phyloP scores from a whole-genome alignment of 805 yeast species.

The Wickerhamomyces chambardii region DNA sequence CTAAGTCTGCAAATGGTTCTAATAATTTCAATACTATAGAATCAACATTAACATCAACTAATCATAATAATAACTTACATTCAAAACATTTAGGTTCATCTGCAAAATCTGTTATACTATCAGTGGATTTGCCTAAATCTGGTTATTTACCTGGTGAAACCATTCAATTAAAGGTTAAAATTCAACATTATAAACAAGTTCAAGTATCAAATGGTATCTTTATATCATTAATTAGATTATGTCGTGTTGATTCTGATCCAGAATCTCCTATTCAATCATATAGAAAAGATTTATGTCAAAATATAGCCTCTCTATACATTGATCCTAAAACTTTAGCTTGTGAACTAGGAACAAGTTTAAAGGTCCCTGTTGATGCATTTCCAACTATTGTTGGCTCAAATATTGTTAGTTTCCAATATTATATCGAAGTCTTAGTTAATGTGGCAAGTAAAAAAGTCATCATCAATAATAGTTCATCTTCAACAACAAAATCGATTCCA shows the following conservation, averaged over 20 bases:
- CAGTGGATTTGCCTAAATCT: conserved; percentile 41
- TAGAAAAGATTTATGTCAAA: conserved; percentile 77
- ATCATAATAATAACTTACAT: not conserved
- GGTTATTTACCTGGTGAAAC: conserved; percentile 78
- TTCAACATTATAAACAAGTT: conserved; percentile 64
- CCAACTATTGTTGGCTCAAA: conserved; percentile 73
- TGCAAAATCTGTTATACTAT: conserved; percentile 24
- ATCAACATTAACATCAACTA: not conserved
- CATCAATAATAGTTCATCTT: conserved; percentile 10
- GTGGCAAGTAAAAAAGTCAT: conserved; percentile 54
- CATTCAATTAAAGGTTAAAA: conserved; percentile 59
- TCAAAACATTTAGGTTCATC: no score
- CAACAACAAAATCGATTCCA: no score
- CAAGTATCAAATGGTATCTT: conserved; percentile 68
- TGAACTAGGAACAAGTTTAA: conserved; percentile 50
- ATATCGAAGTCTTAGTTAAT: conserved; percentile 76
- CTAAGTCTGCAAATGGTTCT: no score
- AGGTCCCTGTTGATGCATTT: conserved; percentile 78
- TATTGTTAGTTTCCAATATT: conserved; percentile 74
- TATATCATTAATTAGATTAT: conserved; percentile 71
- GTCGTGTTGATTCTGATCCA: conserved; percentile 55
- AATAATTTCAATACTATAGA: no score
- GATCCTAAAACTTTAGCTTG: conserved; percentile 54
- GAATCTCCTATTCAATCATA: conserved; percentile 47
- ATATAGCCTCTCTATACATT: conserved; percentile 67